Evolutionary conservation across 768 basidiomycete genomes (phyloP).

Genomic region (Cystofilobasidium bisporidii): DNA sequence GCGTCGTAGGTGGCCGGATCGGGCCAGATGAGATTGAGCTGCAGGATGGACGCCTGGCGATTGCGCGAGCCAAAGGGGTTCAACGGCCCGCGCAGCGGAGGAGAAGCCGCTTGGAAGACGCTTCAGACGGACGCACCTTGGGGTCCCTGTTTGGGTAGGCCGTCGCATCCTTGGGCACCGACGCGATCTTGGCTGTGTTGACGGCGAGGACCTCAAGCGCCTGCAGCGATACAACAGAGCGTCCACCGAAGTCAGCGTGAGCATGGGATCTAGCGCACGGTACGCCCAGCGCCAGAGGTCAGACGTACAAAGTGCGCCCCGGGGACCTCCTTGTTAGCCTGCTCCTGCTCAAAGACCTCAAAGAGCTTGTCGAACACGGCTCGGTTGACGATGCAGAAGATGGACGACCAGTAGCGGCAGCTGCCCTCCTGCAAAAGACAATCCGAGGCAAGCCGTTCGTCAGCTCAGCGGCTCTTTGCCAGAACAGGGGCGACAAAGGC

Average conservation of each 20-base stretch:
- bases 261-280: neutral
- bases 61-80: neutral
- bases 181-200: neutral
- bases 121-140: neutral
- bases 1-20: neutral
- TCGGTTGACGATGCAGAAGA: neutral
- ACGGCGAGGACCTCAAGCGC: neutral
- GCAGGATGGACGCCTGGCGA: neutral
- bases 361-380: neutral
- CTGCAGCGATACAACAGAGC: neutral
- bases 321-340: neutral
- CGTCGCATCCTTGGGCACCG: neutral
- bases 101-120: no score
- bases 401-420: neutral
- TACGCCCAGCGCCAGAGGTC: neutral
- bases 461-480: neutral
- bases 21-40: conserved; percentile 3
- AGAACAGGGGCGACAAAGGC: neutral
- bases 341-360: neutral
- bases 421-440: neutral
- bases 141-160: neutral
- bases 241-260: neutral
- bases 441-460: neutral
- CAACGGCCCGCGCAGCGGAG: no score
- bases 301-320: neutral